Percentiles rank a stretch among this genome's conserved stretches.
phyloP scores from a whole-genome alignment of 805 yeast species.

The Teunomyces funiuensis region DNA sequence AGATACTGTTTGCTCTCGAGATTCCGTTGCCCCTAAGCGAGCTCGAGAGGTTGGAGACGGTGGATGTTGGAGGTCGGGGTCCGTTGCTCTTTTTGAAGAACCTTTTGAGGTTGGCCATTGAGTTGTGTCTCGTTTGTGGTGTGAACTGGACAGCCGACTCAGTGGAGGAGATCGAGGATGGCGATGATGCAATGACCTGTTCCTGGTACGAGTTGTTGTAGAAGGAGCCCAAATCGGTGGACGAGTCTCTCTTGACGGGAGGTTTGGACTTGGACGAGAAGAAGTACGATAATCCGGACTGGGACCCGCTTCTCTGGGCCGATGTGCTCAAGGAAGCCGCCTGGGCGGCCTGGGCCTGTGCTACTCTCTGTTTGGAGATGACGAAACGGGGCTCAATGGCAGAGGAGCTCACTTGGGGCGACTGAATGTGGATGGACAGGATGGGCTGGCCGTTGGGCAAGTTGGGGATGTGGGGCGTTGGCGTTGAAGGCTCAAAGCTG shows the following conservation, averaged over 20 bases:
- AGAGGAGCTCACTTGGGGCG: slow-evolving; percentile 60
- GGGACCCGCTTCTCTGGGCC: slow-evolving; percentile 39
- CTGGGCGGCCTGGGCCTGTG: slow-evolving; percentile 47
- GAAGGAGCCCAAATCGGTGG: slow-evolving; percentile 42
- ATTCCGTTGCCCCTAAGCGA: slow-evolving; percentile 20
- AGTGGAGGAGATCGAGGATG: slow-evolving; percentile 28
- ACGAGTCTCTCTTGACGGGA: slow-evolving; percentile 33
- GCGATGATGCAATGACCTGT: slow-evolving; percentile 25
- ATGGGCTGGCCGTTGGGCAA: slow-evolving; percentile 58
- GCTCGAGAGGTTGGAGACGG: slow-evolving; percentile 22
- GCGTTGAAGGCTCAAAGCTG: slow-evolving; percentile 8
- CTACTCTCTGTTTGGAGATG: slow-evolving; percentile 74
- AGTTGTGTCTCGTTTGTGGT: slow-evolving; percentile 61
- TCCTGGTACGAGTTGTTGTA: slow-evolving; percentile 38
- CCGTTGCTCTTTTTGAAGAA: slow-evolving; percentile 56
- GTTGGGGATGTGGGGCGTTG: slow-evolving; percentile 44
- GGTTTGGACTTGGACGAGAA: slow-evolving; percentile 41
- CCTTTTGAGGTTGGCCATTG: slow-evolving; percentile 75
- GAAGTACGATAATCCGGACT: slow-evolving; percentile 50
- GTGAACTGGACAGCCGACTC: slow-evolving; percentile 17
- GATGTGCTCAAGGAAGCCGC: slow-evolving; percentile 34
- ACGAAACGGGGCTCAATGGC: slow-evolving; percentile 85
- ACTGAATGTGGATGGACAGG: slow-evolving; percentile 63
- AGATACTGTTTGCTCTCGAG: slow-evolving; percentile 1
- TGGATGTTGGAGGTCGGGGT: slow-evolving; percentile 16